Evolutionary conservation across 1,284 basidiomycete species (phyloP), one percentile per base, ranked within the genome.

Genomic region (Ceratobasidium sp.): DNA sequence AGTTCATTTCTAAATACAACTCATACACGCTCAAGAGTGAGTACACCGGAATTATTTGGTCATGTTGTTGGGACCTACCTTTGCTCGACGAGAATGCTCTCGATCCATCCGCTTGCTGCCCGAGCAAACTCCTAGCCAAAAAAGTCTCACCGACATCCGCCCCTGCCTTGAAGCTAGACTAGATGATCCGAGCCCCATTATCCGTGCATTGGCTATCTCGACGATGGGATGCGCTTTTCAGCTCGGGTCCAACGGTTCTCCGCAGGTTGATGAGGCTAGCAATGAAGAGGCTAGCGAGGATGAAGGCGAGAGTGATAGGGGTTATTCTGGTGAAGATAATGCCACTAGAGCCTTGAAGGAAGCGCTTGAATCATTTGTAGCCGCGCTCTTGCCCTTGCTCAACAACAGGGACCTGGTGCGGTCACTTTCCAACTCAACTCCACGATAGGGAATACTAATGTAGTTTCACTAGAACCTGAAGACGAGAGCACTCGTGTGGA

Each of bases 31-130:
- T 53, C 3, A 7, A 53, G 25, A 23, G 25, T 8, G 21, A 28
- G 7, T 11, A 53, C 8, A 21, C 49, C 23, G 92, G 96, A 69
- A 82, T 86, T 25, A 86, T 98, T 12, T 99, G 97, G 96, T 84
- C 85, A 2, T 94, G 95, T 0, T 84, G 96, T 16, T 95, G 97
- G 79, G 88, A 92, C 77, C 89, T 92, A 79, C 86, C 90, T 74
- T 88, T 87, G 74, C 87, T 92, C 18, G 94, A 97, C 76, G 96
- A 98, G 79, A 92, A 91, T 2, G 91, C 93, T 2, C 84, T 96
- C 69, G 97, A 96, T 79, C 93, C 98, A 72, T 94, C 95, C 38
- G 95, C 96, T 54, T 96, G 97, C 23, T 99, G 96, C 79, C 86
- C 99, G 21, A 96, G 96, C 56, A 95, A 97, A 79, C 84, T 99